Evolutionary conservation across 345 rosid genomes (phyloP).

Genomic region (Melaleuca quinquenervia): DNA sequence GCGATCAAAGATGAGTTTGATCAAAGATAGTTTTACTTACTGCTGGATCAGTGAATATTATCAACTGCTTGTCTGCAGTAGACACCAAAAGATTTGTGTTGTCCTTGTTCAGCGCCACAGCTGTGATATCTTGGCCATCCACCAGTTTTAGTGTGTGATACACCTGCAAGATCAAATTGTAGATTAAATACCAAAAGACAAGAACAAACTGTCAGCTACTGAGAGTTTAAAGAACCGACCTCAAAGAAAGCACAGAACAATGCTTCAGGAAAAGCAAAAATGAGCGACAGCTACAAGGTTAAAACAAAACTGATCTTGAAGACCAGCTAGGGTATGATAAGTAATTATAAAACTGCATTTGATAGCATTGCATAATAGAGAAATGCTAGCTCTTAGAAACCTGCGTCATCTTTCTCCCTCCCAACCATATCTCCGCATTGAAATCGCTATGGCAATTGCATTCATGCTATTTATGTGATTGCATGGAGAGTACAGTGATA

Average conservation of each 20-base stretch:
- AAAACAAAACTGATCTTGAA: background rate
- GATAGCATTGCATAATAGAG: background rate
- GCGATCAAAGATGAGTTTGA: background rate
- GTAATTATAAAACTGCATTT: background rate
- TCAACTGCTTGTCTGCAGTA: slow-evolving; percentile 81
- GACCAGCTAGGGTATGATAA: background rate
- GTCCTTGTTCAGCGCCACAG: slow-evolving; percentile 68
- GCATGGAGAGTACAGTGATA: background rate
- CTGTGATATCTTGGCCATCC: slow-evolving; percentile 74
- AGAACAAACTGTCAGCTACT: background rate
- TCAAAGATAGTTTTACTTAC: slow-evolving; percentile 36
- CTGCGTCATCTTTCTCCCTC: background rate
- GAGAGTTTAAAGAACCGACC: background rate
- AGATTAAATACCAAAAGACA: background rate
- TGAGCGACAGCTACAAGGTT: background rate
- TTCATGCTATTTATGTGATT: background rate
- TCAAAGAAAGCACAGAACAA: background rate
- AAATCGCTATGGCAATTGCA: background rate
- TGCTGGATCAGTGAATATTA: slow-evolving; percentile 88
- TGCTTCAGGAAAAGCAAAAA: background rate
- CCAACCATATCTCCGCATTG: background rate
- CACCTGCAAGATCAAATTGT: slow-evolving; percentile 31
- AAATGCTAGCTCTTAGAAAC: background rate
- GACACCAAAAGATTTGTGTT: slow-evolving; percentile 89
- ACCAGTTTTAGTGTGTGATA: slow-evolving; percentile 63